These are phyloP conservation scores for Monosporascus sp. DNA, from an alignment of 2,329 filamentous ascomycete genomes.

Conservation along the genomic window DNA sequence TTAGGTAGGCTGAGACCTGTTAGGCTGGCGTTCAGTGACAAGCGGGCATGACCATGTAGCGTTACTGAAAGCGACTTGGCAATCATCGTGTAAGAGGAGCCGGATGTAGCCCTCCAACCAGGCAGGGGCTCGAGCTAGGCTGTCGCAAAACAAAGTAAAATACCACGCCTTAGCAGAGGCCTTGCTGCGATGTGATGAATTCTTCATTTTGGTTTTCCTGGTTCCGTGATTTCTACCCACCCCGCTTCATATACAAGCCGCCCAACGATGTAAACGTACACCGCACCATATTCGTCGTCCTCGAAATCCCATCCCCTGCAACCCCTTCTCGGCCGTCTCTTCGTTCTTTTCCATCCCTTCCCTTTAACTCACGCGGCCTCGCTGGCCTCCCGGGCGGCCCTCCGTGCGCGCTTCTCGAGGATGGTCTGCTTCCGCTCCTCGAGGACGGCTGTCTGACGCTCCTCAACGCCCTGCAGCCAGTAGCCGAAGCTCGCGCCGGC, in stretches of 20 bases:
- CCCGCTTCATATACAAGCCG: background rate
- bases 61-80: too few relatives aligned
- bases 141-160: background rate
- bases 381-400: constrained; percentile 59
- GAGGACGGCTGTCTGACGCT: constrained; percentile 72
- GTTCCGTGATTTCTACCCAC: background rate
- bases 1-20: background rate
- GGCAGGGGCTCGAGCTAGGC: background rate
- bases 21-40: background rate
- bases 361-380: constrained; percentile 11
- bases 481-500: constrained; percentile 91
- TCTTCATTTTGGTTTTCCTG: background rate
- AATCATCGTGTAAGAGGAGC: too few relatives aligned
- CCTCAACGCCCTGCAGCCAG: constrained; percentile 89
- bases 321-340: background rate
- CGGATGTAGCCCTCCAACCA: too few relatives aligned
- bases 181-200: background rate
- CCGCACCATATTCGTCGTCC: too few relatives aligned
- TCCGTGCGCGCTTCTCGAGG: constrained; percentile 83
- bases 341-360: background rate
- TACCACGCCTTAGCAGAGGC: background rate
- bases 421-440: constrained; percentile 73
- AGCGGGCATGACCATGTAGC: too few relatives aligned
- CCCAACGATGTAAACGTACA: too few relatives aligned
- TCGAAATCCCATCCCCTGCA: too few relatives aligned